Base-by-base conservation (phyloP, 306 rosid species). In the Heteromeles arbutifolia region DNA sequence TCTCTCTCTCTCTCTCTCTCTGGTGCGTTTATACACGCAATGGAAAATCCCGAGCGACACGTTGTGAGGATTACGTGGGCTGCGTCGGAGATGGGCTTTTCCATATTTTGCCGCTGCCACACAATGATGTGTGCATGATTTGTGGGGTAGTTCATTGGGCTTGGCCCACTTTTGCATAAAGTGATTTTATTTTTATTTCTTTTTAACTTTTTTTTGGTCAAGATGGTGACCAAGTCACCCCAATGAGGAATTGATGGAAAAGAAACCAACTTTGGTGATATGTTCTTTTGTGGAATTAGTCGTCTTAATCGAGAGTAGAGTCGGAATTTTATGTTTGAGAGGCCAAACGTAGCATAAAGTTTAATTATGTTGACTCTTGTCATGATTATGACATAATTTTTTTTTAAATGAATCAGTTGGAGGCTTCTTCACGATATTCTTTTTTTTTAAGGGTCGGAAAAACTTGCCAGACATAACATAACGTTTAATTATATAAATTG, bases 101-200 rank as follows among this genome's bases (percentile, higher is more conserved):
- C 31, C 24, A 50, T 70, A 56, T 43, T 0, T 0, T 61, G 66
- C 21, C 18, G 11, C 34, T 13, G 37, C 2, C 61, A 4, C 62
- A 9, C 4, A 74, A 87, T 87, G 45, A 91, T 88, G 83, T 58
- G 71, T 17, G 71, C 77, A 73, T 84, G 81, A 88, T 90, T 74
- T 68, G 97, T 92, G 95, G 96, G 90, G 77, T 19, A 77, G 19
- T 37, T 56, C 73, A 21, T 78, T 86, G 94, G 92, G 91, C 86
- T 74, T 88, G 78, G 85, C 86, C 88, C 76, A 78, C 89, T 44
- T 29, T 74, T 62, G 48, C 26, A 24, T 10, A 1, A n/a, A n/a
- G n/a, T n/a, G n/a, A n/a, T n/a, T 48, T 62, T 24, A 32, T 19
- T 3, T 37, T 28, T 0, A 1, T 56, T 66, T 21, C 17, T 11